A percentile compares a stretch with the other conserved stretches of the same genome.
Evolutionary conservation across 2,329 filamentous ascomycete species (phyloP).

Genomic region (Pseudocercospora vitis): DNA sequence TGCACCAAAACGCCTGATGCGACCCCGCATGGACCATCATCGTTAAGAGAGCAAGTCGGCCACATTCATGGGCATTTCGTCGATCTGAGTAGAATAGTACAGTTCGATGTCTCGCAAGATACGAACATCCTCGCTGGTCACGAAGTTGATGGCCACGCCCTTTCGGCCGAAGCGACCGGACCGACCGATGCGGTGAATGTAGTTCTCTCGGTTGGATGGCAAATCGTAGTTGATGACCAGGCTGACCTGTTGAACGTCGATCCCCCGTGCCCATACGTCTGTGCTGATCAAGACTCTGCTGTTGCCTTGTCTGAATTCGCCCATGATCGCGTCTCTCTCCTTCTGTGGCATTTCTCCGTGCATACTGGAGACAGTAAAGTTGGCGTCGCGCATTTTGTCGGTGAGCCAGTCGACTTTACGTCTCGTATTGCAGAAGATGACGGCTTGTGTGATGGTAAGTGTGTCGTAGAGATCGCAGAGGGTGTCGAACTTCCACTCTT

Average conservation of each 20-base stretch:
- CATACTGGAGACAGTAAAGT: slow-evolving; percentile 98
- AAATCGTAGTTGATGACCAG: slow-evolving; percentile 99
- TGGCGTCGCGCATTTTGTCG: slow-evolving; percentile 98
- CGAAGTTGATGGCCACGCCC: slow-evolving; percentile 99
- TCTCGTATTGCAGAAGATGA: slow-evolving; percentile 99
- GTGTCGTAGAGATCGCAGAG: slow-evolving; percentile 98
- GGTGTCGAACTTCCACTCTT: slow-evolving; percentile 99
- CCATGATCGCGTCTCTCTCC: slow-evolving; percentile 98
- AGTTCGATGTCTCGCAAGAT: slow-evolving; percentile 98
- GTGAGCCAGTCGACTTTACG: slow-evolving; percentile 99
- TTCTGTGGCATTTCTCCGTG: slow-evolving; percentile 99
- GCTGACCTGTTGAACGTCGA: slow-evolving; percentile 97
- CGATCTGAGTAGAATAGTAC: slow-evolving; percentile 95
- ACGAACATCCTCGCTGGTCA: slow-evolving; percentile 95
- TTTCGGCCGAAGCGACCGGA: slow-evolving; percentile 95
- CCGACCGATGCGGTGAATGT: slow-evolving; percentile 96
- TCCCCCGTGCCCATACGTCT: slow-evolving; percentile 96
- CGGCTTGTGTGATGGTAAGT: slow-evolving; percentile 95
- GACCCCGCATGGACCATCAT: background rate
- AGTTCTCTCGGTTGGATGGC: slow-evolving; percentile 98
- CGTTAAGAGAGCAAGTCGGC: slow-evolving; percentile 40
- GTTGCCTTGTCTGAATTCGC: slow-evolving; percentile 96
- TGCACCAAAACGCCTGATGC: slow-evolving; percentile 12
- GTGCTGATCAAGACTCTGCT: slow-evolving; percentile 95
- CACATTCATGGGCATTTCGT: slow-evolving; percentile 96